Conservation (phyloP, 768 basidiomycete genomes). For the Tubosaeta brunneosetosa region DNA sequence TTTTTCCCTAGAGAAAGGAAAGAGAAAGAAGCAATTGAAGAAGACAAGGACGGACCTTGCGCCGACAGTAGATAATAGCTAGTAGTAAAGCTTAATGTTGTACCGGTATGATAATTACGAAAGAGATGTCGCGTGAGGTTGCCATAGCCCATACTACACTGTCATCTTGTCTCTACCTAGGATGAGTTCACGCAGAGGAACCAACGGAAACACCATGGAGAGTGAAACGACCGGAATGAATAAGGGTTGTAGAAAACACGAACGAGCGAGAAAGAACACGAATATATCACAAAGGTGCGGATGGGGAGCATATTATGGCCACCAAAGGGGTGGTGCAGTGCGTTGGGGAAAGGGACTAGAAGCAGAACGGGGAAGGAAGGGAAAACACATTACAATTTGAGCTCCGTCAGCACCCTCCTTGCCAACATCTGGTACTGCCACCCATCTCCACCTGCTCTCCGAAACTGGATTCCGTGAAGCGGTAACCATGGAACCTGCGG, state of each 20-base stretch:
- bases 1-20: no score
- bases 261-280: background rate
- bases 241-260: background rate
- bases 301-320: slow-evolving; percentile 22
- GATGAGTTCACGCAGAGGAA: background rate
- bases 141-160: background rate
- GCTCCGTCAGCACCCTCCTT: slow-evolving; percentile 78
- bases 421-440: slow-evolving; percentile 99
- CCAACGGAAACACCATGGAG: background rate
- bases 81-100: background rate
- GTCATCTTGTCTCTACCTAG: slow-evolving; percentile 1
- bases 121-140: background rate
- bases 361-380: background rate
- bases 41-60: slow-evolving; percentile 16
- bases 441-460: slow-evolving; percentile 82
- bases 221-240: background rate
- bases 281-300: slow-evolving; percentile 21
- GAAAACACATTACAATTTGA: slow-evolving; percentile 59
- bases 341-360: background rate
- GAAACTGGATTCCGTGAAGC: slow-evolving; percentile 92
- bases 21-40: no score
- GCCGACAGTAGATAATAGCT: background rate
- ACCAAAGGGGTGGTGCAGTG: slow-evolving; percentile 9
- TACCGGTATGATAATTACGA: background rate
- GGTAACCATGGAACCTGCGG: slow-evolving; percentile 86